These are phyloP conservation scores for Zygosaccharomyces bailii DNA, from an alignment of 805 yeast species.

Conservation along the genomic window DNA sequence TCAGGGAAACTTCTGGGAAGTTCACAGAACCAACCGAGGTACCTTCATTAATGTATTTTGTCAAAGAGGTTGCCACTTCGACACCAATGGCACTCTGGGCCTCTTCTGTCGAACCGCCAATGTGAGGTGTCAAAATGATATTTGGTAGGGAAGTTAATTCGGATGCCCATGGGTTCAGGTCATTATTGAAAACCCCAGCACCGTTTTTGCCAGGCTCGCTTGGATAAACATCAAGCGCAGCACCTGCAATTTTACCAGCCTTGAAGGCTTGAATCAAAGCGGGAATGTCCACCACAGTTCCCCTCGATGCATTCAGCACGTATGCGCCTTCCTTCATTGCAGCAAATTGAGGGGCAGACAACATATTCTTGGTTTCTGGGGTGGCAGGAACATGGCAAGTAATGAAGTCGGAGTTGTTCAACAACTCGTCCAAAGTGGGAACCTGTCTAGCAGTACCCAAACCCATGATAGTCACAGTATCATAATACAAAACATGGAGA, in stretches of 20 bases:
- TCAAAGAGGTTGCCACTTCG: conserved; percentile 83
- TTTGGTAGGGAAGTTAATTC: conserved; percentile 81
- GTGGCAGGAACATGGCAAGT: conserved; percentile 94
- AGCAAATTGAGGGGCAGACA: conserved; percentile 85
- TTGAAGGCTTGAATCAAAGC: conserved; percentile 89
- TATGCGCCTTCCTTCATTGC: conserved; percentile 97
- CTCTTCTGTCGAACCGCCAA: conserved; percentile 99
- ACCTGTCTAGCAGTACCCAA: conserved; percentile 97
- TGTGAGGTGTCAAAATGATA: conserved; percentile 92
- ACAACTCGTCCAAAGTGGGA: conserved; percentile 74
- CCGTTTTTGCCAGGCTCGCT: conserved; percentile 98
- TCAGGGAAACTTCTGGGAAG: conserved; percentile 95
- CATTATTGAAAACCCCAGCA: conserved; percentile 65
- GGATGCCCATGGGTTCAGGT: conserved; percentile 76
- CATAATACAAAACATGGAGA: conserved; percentile 93
- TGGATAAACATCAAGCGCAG: conserved; percentile 95
- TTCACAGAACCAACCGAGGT: conserved; percentile 91
- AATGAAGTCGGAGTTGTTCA: conserved; percentile 80
- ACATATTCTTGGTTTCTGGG: conserved; percentile 84
- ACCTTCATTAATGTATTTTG: conserved; percentile 95
- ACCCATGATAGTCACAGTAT: conserved; percentile 88
- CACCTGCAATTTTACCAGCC: conserved; percentile 92
- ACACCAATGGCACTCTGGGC: conserved; percentile 97
- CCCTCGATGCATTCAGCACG: conserved; percentile 93
- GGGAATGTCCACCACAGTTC: conserved; percentile 95